Evolutionary conservation across 306 rosid genomes (phyloP).

Genomic region (Pachyrhizus erosus): DNA sequence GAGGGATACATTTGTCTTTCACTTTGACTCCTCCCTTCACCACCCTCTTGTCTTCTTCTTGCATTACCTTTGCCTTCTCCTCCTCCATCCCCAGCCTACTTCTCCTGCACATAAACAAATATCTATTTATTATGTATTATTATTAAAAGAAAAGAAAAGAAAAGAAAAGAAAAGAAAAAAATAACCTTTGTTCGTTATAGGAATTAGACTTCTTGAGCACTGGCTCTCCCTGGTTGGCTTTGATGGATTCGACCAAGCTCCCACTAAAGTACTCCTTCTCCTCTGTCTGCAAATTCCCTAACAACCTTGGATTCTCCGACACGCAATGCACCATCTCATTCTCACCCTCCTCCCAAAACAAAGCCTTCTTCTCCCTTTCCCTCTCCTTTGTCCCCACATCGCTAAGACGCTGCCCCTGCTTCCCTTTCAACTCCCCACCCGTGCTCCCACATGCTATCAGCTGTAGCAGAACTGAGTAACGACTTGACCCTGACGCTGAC

Average conservation of each 20-base stretch:
- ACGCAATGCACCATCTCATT: too few species aligned
- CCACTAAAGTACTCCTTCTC: slow-evolving; percentile 96
- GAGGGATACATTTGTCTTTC: slow-evolving; percentile 72
- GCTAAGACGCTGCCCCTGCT: slow-evolving; percentile 36
- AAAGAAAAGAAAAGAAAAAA: slow-evolving; percentile 24
- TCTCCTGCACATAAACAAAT: slow-evolving; percentile 49
- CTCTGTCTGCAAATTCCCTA: slow-evolving; percentile 69
- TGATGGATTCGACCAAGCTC: slow-evolving; percentile 71
- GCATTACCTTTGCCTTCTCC: neutral
- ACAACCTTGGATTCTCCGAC: slow-evolving; percentile 74
- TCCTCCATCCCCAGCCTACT: slow-evolving; percentile 56
- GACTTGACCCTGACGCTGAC: slow-evolving; percentile 39
- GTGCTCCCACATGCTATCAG: slow-evolving; percentile 86
- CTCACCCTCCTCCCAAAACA: slow-evolving; percentile 13
- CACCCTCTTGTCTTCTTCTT: slow-evolving; percentile 43
- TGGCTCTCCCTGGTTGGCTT: slow-evolving; percentile 47
- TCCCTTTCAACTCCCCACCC: slow-evolving; percentile 54
- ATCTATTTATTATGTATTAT: too few species aligned
- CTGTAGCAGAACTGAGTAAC: slow-evolving; percentile 73
- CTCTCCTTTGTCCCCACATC: slow-evolving; percentile 43
- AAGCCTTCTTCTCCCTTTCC: neutral
- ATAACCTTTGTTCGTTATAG: slow-evolving; percentile 73
- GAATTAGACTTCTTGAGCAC: slow-evolving; percentile 72
- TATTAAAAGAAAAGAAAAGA: neutral
- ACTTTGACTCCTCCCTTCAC: slow-evolving; percentile 39